Evolutionary conservation across 129 eudicot genomes (phyloP).

Genomic region (Deinandra increscens): DNA sequence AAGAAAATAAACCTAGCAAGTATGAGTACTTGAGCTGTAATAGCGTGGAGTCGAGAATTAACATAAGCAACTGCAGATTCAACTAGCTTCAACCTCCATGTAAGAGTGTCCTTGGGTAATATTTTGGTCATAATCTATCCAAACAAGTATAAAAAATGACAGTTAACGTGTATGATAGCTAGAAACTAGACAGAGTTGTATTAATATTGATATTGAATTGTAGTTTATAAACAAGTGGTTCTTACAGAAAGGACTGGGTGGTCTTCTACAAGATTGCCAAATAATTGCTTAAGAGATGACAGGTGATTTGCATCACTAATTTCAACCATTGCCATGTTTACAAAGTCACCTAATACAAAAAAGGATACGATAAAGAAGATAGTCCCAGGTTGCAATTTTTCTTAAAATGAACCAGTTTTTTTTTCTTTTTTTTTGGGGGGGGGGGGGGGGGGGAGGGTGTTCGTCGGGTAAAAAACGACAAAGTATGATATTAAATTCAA

Average conservation of each 20-base stretch:
- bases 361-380: too few species aligned
- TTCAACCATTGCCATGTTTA: slow-evolving; percentile 65
- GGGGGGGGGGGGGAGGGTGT: too few species aligned
- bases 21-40: slow-evolving; percentile 50
- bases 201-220: neutral
- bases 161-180: neutral
- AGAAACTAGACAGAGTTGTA: neutral
- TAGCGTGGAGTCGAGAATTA: slow-evolving; percentile 67
- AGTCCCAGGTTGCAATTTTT: too few species aligned
- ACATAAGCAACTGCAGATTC: slow-evolving; percentile 53
- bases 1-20: slow-evolving; percentile 47
- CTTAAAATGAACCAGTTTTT: too few species aligned
- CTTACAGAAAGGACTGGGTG: slow-evolving; percentile 58
- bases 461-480: too few species aligned
- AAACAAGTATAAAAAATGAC: neutral
- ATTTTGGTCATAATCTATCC: slow-evolving; percentile 16
- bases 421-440: too few species aligned
- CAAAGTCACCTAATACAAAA: slow-evolving; percentile 63
- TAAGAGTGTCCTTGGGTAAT: slow-evolving; percentile 38
- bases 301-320: slow-evolving; percentile 35
- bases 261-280: slow-evolving; percentile 50
- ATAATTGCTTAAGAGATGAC: slow-evolving; percentile 39
- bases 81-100: slow-evolving; percentile 61
- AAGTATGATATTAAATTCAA: too few species aligned
- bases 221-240: slow-evolving; percentile 16